Evolutionary conservation across 148 eudicot genomes (phyloP).

Genomic region (Camellia japonica): DNA sequence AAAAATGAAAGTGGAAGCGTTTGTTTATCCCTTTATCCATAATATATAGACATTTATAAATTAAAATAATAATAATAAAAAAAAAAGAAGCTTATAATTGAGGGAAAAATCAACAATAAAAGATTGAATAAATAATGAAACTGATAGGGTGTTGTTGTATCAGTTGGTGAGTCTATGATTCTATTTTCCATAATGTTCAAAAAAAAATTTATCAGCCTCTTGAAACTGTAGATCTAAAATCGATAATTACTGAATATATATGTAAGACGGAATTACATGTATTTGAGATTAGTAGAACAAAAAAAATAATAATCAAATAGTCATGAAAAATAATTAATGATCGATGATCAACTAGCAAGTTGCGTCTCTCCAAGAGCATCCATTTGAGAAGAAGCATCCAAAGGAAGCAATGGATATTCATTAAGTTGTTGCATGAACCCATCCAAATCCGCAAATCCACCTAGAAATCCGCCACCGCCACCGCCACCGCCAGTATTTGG

Average conservation of each 20-base stretch:
- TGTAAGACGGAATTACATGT: too few species aligned
- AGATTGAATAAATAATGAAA: neutral
- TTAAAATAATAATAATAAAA: neutral
- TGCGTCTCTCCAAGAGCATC: slow-evolving; percentile 30
- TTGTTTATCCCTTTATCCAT: neutral
- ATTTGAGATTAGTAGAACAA: too few species aligned
- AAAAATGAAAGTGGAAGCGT: neutral
- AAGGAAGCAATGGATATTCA: slow-evolving; percentile 40
- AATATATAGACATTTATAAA: neutral
- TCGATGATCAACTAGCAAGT: neutral
- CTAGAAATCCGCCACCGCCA: slow-evolving; percentile 26
- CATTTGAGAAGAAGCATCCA: slow-evolving; percentile 36
- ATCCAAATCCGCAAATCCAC: slow-evolving; percentile 49
- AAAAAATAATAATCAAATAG: neutral
- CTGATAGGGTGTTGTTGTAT: too few species aligned
- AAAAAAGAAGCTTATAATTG: neutral
- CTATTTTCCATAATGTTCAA: too few species aligned
- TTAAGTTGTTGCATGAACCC: slow-evolving; percentile 47
- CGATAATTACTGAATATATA: too few species aligned
- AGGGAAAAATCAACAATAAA: neutral
- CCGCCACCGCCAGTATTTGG: slow-evolving; percentile 39
- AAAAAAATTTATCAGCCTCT: too few species aligned
- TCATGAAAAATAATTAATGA: neutral
- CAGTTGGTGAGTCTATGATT: too few species aligned
- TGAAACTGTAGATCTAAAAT: too few species aligned